Evolutionary conservation across 768 basidiomycete species (phyloP).

Genomic region (Leucocoprinus birnbaumii): DNA sequence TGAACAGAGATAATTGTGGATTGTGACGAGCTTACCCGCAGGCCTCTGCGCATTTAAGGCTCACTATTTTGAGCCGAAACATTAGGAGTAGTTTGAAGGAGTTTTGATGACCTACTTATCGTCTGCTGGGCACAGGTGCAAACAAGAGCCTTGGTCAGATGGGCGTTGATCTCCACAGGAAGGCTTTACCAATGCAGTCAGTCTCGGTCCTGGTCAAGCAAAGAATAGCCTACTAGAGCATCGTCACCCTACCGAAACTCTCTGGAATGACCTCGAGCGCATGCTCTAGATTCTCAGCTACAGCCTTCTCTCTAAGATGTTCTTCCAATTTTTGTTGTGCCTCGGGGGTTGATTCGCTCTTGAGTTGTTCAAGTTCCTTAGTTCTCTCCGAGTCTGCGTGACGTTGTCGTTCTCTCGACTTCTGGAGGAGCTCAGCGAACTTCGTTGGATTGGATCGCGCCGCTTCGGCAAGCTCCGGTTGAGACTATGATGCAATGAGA

Average conservation of each 20-base stretch:
- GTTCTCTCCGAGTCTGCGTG: conserved; percentile 53
- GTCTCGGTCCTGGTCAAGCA: too few relatives aligned
- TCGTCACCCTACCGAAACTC: conserved; percentile 88
- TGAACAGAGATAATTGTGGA: conserved; percentile 7
- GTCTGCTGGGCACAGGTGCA: conserved; percentile 97
- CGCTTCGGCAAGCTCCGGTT: conserved; percentile 81
- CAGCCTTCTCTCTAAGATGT: conserved; percentile 83
- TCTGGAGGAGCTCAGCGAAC: conserved; percentile 72
- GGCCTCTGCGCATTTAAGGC: conserved; percentile 85
- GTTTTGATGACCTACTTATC: conserved; percentile 66
- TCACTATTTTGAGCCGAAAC: conserved; percentile 57
- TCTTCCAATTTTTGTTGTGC: conserved; percentile 94
- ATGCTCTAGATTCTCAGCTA: conserved; percentile 90
- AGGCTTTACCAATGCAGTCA: conserved; percentile 48
- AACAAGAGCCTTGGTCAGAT: conserved; percentile 92
- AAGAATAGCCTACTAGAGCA: conserved; percentile 78
- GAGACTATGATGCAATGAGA: conserved; percentile 41
- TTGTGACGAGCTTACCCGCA: conserved; percentile 62
- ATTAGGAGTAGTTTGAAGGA: neutral
- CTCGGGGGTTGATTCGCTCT: conserved; percentile 89
- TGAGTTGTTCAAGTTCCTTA: conserved; percentile 63
- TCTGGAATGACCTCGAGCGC: conserved; percentile 94
- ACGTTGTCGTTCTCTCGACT: conserved; percentile 53
- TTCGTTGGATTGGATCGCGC: conserved; percentile 63
- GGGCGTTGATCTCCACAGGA: conserved; percentile 87